phyloP scores from a whole-genome alignment of 495 filamentous ascomycete species.

The Venustampulla echinocandica region DNA sequence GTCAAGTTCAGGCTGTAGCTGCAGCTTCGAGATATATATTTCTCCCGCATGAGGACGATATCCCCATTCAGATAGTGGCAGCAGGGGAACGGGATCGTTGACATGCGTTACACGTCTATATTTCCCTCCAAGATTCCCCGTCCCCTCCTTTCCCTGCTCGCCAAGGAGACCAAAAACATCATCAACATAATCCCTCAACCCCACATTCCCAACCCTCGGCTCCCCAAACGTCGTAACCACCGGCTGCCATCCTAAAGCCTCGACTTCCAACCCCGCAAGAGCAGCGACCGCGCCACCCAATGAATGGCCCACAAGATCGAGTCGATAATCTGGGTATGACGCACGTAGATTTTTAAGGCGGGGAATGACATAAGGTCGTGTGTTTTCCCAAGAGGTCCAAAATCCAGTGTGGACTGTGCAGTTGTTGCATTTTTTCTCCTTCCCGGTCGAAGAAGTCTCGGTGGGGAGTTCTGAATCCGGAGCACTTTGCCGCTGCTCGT shows the following conservation, averaged over 20 bases:
- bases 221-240: conserved; percentile 88
- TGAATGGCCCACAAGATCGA: conserved; percentile 77
- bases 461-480: not conserved
- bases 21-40: conserved; percentile 66
- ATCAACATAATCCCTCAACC: conserved; percentile 60
- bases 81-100: conserved; percentile 80
- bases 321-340: conserved; percentile 57
- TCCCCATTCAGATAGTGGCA: conserved; percentile 81
- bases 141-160: conserved; percentile 7
- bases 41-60: conserved; percentile 79
- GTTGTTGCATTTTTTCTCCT: conserved; percentile 49
- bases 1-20: conserved; percentile 52
- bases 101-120: conserved; percentile 81
- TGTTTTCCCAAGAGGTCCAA: conserved; percentile 69
- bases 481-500: not conserved
- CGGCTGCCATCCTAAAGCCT: conserved; percentile 58
- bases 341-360: conserved; percentile 37
- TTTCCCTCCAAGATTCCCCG: conserved; percentile 17
- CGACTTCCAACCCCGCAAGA: conserved; percentile 72
- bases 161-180: conserved; percentile 46
- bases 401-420: conserved; percentile 94
- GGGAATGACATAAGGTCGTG: conserved; percentile 54
- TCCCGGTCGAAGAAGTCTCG: not conserved
- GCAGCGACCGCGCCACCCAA: conserved; percentile 88
- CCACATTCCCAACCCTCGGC: conserved; percentile 72